Evolutionary conservation across 2,329 filamentous ascomycete species (phyloP).

Genomic region (Aspergillus phoenicis): DNA sequence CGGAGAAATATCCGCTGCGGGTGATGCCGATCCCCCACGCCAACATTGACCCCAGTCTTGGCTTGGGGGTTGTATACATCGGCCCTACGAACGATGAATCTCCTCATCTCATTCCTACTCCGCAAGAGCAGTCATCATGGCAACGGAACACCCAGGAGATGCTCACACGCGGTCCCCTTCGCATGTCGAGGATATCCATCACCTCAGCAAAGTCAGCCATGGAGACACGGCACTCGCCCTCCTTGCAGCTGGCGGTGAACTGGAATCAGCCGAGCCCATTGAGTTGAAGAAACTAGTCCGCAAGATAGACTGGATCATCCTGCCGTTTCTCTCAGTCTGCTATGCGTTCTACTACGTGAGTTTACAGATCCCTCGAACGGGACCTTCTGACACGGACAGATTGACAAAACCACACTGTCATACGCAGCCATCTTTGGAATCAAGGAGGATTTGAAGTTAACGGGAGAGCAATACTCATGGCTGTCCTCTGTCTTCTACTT

Average conservation of each 20-base stretch:
- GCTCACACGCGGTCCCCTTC: background rate
- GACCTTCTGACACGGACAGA: background rate
- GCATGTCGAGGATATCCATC: slow-evolving; percentile 1
- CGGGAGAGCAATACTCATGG: slow-evolving; percentile 44
- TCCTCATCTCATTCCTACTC: background rate
- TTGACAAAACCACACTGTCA: slow-evolving; percentile 34
- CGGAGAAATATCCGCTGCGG: slow-evolving; percentile 6
- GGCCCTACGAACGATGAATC: background rate
- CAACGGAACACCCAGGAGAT: background rate
- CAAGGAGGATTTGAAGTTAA: slow-evolving; percentile 48
- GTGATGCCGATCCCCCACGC: slow-evolving; percentile 7
- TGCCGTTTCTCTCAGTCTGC: slow-evolving; percentile 14
- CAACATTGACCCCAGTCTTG: background rate
- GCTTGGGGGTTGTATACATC: background rate
- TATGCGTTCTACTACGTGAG: slow-evolving; percentile 19
- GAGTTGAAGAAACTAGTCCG: slow-evolving; percentile 7
- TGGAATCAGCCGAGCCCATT: background rate
- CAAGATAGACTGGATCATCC: slow-evolving; percentile 14
- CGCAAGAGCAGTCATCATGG: background rate
- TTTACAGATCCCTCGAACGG: background rate
- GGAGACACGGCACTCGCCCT: slow-evolving; percentile 7
- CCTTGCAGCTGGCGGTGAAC: background rate
- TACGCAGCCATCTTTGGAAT: slow-evolving; percentile 56
- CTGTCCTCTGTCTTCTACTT: slow-evolving; percentile 48
- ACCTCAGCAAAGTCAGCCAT: background rate